Percentiles rank a stretch among this genome's conserved stretches.
These are phyloP conservation scores for Fusarium xylarioides DNA, from an alignment of 2,329 filamentous ascomycete genomes.

Conservation along the genomic window DNA sequence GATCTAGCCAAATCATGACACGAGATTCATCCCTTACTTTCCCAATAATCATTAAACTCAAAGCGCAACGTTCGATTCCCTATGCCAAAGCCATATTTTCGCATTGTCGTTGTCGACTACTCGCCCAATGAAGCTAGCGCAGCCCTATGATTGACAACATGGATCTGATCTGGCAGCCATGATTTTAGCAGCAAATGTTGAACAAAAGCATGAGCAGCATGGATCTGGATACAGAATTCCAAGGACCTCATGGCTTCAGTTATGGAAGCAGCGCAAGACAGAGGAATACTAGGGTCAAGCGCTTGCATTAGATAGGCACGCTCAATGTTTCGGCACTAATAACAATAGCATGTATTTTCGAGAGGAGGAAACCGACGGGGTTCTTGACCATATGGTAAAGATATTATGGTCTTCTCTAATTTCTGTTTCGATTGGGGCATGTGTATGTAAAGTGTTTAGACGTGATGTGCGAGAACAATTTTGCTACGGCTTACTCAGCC, in stretches of 20 bases:
- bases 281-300: rapidly evolving
- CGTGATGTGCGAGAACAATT: no score
- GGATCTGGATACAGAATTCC: rapidly evolving
- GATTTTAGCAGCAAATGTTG: rapidly evolving
- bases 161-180: rapidly evolving
- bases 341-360: rapidly evolving
- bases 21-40: no score
- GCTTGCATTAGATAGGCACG: rapidly evolving
- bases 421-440: background rate
- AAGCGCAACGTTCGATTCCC: rapidly evolving
- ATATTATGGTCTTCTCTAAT: rapidly evolving
- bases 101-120: rapidly evolving
- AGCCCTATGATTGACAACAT: no score
- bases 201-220: rapidly evolving
- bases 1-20: background rate
- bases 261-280: background rate
- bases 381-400: rapidly evolving
- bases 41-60: no score
- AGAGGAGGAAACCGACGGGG: no score
- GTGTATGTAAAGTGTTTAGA: no score
- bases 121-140: no score
- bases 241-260: rapidly evolving
- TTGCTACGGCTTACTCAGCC: no score
- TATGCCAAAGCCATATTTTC: rapidly evolving
- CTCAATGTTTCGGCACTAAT: background rate